Percentiles rank a stretch among this genome's conserved stretches.
These are phyloP conservation scores for Solanum hybrid DNA, from an alignment of 305 asterid species.

Conservation along the genomic window DNA sequence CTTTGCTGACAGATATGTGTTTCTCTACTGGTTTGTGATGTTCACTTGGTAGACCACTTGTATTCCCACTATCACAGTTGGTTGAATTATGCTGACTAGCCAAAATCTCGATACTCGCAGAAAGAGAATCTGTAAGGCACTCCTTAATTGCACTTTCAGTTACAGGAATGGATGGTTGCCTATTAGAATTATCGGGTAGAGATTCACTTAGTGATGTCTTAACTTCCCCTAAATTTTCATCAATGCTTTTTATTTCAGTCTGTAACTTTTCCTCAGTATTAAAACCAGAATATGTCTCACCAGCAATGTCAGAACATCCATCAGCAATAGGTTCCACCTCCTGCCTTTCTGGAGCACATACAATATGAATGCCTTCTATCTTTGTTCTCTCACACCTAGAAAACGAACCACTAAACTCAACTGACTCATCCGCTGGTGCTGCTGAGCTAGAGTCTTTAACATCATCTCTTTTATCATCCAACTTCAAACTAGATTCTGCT, in stretches of 20 bases:
- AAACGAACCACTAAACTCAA: conserved; percentile 20
- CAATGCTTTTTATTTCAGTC: conserved; percentile 17
- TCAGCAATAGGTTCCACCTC: conserved; percentile 22
- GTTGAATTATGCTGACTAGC: conserved; percentile 27
- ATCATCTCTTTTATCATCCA: conserved; percentile 32
- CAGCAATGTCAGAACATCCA: conserved; percentile 29
- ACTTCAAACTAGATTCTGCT: conserved; percentile 32
- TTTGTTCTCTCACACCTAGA: conserved; percentile 31
- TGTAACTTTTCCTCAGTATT: conserved; percentile 23
- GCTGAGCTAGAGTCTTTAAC: conserved; percentile 21
- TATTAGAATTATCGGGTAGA: conserved; percentile 26
- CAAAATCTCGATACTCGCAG: conserved; percentile 21
- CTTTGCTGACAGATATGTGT: conserved; percentile 15
- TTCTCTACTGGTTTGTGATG: conserved; percentile 19
- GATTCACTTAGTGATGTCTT: conserved; percentile 26
- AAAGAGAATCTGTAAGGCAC: conserved; percentile 27
- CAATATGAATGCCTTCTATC: conserved; percentile 19
- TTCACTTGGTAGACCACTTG: conserved; percentile 19
- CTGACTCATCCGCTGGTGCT: conserved; percentile 27
- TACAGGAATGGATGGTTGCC: conserved; percentile 25
- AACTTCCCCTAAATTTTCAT: conserved; percentile 29
- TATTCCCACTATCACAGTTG: conserved; percentile 22
- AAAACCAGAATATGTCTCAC: conserved; percentile 21
- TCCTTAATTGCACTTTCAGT: conserved; percentile 21
- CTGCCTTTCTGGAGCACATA: conserved; percentile 21